phyloP scores from a whole-genome alignment of 768 basidiomycete genomes.

The Coprinopsis cinerea region DNA sequence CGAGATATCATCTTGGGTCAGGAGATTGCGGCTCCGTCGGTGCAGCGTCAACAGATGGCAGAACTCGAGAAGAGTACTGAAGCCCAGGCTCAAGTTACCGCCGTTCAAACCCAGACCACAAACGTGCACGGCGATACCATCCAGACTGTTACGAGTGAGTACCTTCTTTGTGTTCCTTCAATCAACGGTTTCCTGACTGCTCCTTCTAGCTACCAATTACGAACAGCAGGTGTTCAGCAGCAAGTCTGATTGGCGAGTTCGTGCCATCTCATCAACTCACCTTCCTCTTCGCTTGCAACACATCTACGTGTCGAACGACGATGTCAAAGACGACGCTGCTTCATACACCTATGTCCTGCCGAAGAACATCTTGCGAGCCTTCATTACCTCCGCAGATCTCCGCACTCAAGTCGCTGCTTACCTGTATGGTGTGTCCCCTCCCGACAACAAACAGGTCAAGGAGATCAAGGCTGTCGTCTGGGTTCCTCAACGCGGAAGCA shows the following conservation, averaged over 20 bases:
- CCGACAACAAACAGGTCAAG: slow-evolving; percentile 97
- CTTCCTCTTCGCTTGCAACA: slow-evolving; percentile 94
- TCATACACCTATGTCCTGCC: slow-evolving; percentile 94
- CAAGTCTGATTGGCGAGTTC: slow-evolving; percentile 99
- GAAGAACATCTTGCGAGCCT: slow-evolving; percentile 93
- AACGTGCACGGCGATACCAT: slow-evolving; percentile 97
- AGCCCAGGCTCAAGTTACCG: slow-evolving; percentile 92
- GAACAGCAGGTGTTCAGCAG: slow-evolving; percentile 98
- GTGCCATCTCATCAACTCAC: slow-evolving; percentile 96
- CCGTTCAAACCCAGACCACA: slow-evolving; percentile 95
- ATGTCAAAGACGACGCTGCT: slow-evolving; percentile 96
- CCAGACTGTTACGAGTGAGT: slow-evolving; percentile 85
- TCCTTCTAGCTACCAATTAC: slow-evolving; percentile 76
- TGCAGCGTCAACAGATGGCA: slow-evolving; percentile 98
- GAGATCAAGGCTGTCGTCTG: slow-evolving; percentile 98
- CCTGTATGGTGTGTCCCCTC: slow-evolving; percentile 87
- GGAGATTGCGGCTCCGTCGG: slow-evolving; percentile 93
- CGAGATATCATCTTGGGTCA: slow-evolving; percentile 98
- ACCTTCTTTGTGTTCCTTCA: slow-evolving; percentile 1
- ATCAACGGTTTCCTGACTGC: not conserved
- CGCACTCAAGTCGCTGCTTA: slow-evolving; percentile 95
- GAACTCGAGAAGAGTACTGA: slow-evolving; percentile 96
- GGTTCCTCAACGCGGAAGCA: slow-evolving; percentile 96
- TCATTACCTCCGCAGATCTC: slow-evolving; percentile 89
- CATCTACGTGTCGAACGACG: slow-evolving; percentile 98